A percentile compares a stretch with the other conserved stretches of the same genome.
phyloP scores from a whole-genome alignment of 179 eudicot species.

The Spergularia azorica region DNA sequence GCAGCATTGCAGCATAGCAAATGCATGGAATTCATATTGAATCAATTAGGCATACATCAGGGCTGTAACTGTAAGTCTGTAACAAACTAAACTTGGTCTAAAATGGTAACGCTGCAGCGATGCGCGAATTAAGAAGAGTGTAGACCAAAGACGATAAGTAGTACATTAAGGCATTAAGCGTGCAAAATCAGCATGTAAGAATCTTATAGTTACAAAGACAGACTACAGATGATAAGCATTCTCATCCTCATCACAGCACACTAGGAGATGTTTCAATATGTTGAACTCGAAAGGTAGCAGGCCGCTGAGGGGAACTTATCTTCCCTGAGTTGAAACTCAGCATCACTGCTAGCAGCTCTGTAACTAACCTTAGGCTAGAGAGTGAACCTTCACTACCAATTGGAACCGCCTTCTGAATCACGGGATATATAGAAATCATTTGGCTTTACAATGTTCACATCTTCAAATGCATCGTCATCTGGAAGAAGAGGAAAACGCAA shows the following conservation, averaged over 20 bases:
- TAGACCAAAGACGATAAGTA: not conserved
- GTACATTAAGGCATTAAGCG: slow-evolving; percentile 3
- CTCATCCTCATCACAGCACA: not conserved
- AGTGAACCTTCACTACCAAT: slow-evolving; percentile 25
- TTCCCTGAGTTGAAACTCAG: not conserved
- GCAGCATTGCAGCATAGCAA: too few species aligned
- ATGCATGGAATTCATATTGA: too few species aligned
- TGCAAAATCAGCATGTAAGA: slow-evolving; percentile 15
- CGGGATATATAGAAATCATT: slow-evolving; percentile 65
- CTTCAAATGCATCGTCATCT: slow-evolving; percentile 93
- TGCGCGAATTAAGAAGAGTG: not conserved
- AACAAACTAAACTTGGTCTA: too few species aligned
- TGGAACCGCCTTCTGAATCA: slow-evolving; percentile 58
- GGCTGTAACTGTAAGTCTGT: too few species aligned
- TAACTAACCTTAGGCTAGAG: not conserved
- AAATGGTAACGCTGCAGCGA: not conserved
- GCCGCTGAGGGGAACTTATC: not conserved
- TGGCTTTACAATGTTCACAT: slow-evolving; percentile 73
- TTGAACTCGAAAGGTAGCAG: not conserved
- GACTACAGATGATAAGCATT: not conserved
- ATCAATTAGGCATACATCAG: too few species aligned
- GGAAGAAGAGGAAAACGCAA: slow-evolving; percentile 26
- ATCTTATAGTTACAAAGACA: slow-evolving; percentile 1
- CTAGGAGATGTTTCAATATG: slow-evolving; percentile 2
- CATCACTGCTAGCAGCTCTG: not conserved